Evolutionary conservation across 2,329 filamentous ascomycete genomes (phyloP), one percentile per base, ranked within the genome.

Genomic region (Magnaporthiopsis incrustans): DNA sequence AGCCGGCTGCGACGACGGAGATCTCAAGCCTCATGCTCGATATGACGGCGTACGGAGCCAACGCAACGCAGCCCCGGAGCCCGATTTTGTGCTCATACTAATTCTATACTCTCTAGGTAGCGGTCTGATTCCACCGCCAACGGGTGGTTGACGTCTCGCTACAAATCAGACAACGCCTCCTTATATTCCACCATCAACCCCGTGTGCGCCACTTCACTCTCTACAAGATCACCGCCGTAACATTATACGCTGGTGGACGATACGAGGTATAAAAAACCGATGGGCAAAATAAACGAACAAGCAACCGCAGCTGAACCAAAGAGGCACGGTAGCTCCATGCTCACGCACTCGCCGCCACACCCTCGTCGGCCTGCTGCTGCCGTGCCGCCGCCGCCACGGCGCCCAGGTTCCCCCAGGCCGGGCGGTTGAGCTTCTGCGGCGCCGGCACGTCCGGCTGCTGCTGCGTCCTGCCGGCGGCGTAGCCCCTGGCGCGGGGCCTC

Each of bases 401-500:
- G 30, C 73, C 71, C 56, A 71, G 69, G 0, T 67, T 83, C 58
- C 84, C 84, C 80, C 88, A 96, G 1, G 84, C 82, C 15, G 86
- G 81, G 53, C 84, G 81, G 73, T 93, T 92, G 69, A 87, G 88
- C 73, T 82, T 89, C 22, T 27, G 53, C 30, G 61, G 61, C 11
- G 56, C 53, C 18, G 30, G 27, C 11, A 14, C 61, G 33, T 84
- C 81, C 61, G 87, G 83, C 10, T 83, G 82, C 22, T 53, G 44
- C 60, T 87, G 83, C 62, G 86, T 85, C 75, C 90, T 92, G 74
- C 61, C 61, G 26, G 88, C 90, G 71, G 96, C 90, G 71, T 96
- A 96, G 1, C 92, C 92, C 70, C 92, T 82, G 50, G 90, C 82
- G 74, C 91, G 83, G 12, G 95, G 95, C 12, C 93, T 87, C 70